Percentiles rank a stretch among this genome's conserved stretches.
phyloP scores from a whole-genome alignment of 345 rosid species.

The Sisymbrium altissimum region DNA sequence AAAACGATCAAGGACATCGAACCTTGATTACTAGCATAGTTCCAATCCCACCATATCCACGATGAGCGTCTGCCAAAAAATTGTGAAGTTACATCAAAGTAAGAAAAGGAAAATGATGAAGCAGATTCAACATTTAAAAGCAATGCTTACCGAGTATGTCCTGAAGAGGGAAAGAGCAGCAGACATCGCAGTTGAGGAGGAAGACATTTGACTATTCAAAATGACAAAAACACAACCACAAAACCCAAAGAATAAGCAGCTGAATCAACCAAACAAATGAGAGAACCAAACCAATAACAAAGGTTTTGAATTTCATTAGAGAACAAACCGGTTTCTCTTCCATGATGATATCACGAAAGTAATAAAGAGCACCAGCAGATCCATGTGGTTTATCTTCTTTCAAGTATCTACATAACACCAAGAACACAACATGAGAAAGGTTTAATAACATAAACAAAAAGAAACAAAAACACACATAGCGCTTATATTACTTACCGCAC shows the following conservation, averaged over 20 bases:
- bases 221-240: not conserved
- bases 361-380: slow-evolving; percentile 83
- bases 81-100: not conserved
- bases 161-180: slow-evolving; percentile 77
- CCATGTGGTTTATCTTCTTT: slow-evolving; percentile 86
- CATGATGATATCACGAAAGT: slow-evolving; percentile 66
- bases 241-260: not conserved
- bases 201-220: slow-evolving; percentile 60
- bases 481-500: slow-evolving; percentile 58
- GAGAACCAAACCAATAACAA: not conserved
- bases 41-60: slow-evolving; percentile 67
- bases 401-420: slow-evolving; percentile 50
- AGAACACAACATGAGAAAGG: not conserved
- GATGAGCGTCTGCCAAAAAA: slow-evolving; percentile 57
- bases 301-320: not conserved
- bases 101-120: not conserved
- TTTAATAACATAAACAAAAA: not conserved
- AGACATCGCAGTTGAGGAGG: slow-evolving; percentile 75
- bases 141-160: slow-evolving; percentile 61
- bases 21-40: slow-evolving; percentile 85
- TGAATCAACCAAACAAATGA: not conserved
- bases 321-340: slow-evolving; percentile 67
- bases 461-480: not conserved
- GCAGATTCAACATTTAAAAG: not conserved
- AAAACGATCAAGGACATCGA: not conserved